Percentiles rank a stretch among this genome's conserved stretches.
These are phyloP conservation scores for Monosporascus sp. DNA, from an alignment of 2,329 filamentous ascomycete species.

Conservation along the genomic window DNA sequence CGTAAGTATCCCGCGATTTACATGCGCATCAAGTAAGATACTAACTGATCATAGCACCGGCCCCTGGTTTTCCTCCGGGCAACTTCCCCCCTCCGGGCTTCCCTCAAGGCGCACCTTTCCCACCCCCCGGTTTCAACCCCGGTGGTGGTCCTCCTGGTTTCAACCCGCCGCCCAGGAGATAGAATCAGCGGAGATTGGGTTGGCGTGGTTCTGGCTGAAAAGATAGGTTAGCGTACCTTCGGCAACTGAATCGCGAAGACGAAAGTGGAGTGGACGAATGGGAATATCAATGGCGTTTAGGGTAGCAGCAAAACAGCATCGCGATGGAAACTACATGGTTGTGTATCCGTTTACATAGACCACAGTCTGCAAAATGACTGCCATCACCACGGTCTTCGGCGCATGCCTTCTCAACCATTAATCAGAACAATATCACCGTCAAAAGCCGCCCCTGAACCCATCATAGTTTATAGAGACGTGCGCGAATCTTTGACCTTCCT, in stretches of 20 bases:
- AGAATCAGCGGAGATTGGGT: constrained; percentile 13
- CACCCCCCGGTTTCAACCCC: constrained; percentile 48
- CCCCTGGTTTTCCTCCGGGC: constrained; percentile 25
- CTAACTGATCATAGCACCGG: constrained; percentile 20
- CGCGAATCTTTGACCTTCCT: too few species aligned
- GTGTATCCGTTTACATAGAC: constrained; percentile 6
- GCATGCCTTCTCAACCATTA: neutral
- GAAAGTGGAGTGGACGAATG: constrained; percentile 1
- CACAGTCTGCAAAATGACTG: neutral
- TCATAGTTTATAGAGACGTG: neutral
- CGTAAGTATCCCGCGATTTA: constrained; percentile 37
- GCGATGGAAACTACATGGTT: constrained; percentile 11
- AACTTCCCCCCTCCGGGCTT: constrained; percentile 42
- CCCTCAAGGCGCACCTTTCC: constrained; percentile 38
- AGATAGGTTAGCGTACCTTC: constrained; percentile 5
- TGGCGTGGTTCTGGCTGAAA: constrained; percentile 1
- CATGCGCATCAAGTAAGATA: neutral
- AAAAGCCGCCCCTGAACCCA: neutral
- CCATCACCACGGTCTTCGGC: neutral
- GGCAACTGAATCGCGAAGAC: neutral
- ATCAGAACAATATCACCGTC: neutral
- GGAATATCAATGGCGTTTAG: constrained; percentile 27
- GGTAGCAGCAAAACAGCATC: constrained; percentile 16
- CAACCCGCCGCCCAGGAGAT: constrained; percentile 64
- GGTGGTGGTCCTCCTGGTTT: constrained; percentile 59